Base-by-base conservation (phyloP, 495 filamentous ascomycete species). In the Cryomyces minteri region DNA sequence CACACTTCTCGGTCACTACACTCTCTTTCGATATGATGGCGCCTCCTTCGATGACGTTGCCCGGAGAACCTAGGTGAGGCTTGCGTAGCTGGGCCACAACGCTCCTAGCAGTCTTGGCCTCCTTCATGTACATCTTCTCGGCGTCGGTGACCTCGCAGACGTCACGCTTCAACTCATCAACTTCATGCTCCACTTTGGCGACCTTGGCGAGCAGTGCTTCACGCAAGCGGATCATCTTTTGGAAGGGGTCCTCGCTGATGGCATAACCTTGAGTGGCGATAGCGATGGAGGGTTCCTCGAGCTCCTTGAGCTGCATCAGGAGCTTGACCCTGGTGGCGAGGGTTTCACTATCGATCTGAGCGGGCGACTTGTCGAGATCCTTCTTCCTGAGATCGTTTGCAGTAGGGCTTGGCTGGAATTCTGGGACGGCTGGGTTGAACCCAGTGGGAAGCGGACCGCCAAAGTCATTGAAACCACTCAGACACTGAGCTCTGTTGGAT, bases 401-500 rank as follows among this genome's bases (percentile, higher is more conserved):
- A 8, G 32, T 51, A 30, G 36, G 37, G 32, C 4, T 48, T 6
- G 49, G 49, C 29, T 39, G 44, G 30, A 51, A 51, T 0, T n/a
- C 6, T 7, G 44, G 39, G 5, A 44, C 37, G 5, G 44, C 18
- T 8, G 48, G 48, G 44, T 51, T 47, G 40, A 47, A 39, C n/a
- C 28, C 9, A 32, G 45, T n/a, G n/a, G 0, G 43, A 28, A 29
- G 5, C 18, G 18, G 18, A 25, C 18, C 18, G 18, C 18, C 18
- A 2, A 25, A 25, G 18, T 25, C 18, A 25, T 25, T 25, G 18
- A 25, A 25, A 25, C 18, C 18, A 25, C 18, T 2, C 18, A 2
- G 18, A 25, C 18, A 25, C 18, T 25, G 18, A 25, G 18, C 18
- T 25, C 2, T 25, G 18, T 25, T 25, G 18, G 18, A 25, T 25